Conservation (phyloP, 2,329 filamentous ascomycete species). For the Monosporascus sp. region DNA sequence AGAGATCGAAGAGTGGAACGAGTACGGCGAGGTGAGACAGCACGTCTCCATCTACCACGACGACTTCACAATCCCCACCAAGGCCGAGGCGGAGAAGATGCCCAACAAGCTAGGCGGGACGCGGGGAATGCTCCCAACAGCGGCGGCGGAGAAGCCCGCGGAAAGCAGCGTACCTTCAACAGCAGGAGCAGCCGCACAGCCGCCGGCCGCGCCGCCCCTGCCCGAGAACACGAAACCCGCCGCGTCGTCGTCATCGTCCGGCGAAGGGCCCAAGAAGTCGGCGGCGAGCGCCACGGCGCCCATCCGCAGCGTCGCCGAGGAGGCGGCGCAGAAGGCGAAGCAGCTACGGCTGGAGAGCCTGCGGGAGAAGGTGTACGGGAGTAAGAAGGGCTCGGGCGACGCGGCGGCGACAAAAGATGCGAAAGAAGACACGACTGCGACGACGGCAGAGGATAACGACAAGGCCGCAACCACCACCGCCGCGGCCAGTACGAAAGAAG, state of each 20-base stretch:
- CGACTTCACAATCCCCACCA: conserved; percentile 53
- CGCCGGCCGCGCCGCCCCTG: conserved; percentile 22
- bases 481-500: conserved; percentile 4
- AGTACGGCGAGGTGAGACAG: conserved; percentile 90
- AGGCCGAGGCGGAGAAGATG: conserved; percentile 42
- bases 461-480: conserved; percentile 2
- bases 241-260: not conserved
- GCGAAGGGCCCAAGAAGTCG: conserved; percentile 10
- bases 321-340: conserved; percentile 61
- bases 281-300: conserved; percentile 27
- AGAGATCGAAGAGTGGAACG: conserved; percentile 98
- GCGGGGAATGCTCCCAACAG: conserved; percentile 9
- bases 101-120: conserved; percentile 26
- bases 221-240: conserved; percentile 26
- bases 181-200: conserved; percentile 6
- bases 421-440: not conserved
- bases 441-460: not conserved
- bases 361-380: conserved; percentile 49
- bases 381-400: conserved; percentile 28
- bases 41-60: conserved; percentile 68
- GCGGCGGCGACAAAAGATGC: conserved; percentile 4
- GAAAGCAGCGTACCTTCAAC: conserved; percentile 12
- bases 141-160: conserved; percentile 14
- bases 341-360: conserved; percentile 49
- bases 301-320: conserved; percentile 53